Evolutionary conservation across 192 early-diverging fungal genomes (phyloP).

Genomic region (Dimargaris xerosporica): DNA sequence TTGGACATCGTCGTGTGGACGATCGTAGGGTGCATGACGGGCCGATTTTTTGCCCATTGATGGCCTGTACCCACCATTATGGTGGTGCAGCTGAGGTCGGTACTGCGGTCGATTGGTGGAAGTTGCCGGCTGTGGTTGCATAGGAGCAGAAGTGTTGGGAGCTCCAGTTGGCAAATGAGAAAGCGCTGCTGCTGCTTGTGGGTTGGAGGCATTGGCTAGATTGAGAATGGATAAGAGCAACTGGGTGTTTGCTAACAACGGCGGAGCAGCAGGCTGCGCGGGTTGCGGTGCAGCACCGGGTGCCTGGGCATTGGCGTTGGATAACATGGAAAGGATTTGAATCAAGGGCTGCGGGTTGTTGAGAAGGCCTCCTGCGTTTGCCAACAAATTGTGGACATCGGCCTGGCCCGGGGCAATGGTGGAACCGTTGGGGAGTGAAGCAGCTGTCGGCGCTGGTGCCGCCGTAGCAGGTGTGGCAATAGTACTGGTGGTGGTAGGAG

Average conservation of each 20-base stretch:
- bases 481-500: too few relatives aligned
- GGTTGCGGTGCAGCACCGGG: not conserved
- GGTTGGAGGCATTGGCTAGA: not conserved
- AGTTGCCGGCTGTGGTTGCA: not conserved
- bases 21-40: not conserved
- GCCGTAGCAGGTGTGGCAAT: not conserved
- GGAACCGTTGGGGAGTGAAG: not conserved
- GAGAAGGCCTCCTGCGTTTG: not conserved
- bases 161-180: not conserved
- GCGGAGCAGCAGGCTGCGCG: not conserved
- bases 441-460: not conserved
- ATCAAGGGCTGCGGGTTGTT: constrained; percentile 1
- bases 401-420: not conserved
- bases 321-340: not conserved
- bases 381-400: not conserved
- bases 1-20: not conserved
- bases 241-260: not conserved
- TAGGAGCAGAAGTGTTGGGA: not conserved
- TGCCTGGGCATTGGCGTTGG: not conserved
- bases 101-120: not conserved
- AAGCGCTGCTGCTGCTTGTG: not conserved
- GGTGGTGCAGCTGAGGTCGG: not conserved
- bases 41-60: not conserved
- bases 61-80: not conserved
- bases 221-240: not conserved